These are phyloP conservation scores for Panus rudis DNA, from an alignment of 768 basidiomycete species.

Conservation along the genomic window DNA sequence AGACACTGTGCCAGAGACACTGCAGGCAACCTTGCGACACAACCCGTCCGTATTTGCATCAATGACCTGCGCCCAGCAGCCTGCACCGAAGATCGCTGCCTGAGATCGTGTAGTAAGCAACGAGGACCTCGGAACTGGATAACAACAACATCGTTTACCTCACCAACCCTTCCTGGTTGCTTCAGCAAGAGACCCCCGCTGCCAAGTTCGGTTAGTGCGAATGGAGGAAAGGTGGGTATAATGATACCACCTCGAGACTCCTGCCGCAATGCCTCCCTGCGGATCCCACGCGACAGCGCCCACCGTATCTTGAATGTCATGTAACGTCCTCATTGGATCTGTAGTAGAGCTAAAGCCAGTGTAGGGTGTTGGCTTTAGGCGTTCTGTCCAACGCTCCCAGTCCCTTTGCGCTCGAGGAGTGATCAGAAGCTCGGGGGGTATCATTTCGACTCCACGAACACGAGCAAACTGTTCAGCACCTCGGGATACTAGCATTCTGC, in stretches of 20 bases:
- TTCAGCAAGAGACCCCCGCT: constrained; percentile 82
- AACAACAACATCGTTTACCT: constrained; percentile 34
- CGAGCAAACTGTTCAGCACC: constrained; percentile 57
- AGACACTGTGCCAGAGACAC: constrained; percentile 50
- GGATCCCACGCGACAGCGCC: constrained; percentile 61
- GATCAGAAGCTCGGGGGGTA: constrained; percentile 41
- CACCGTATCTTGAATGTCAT: constrained; percentile 68
- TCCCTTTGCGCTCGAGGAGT: constrained; percentile 39
- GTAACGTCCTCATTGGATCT: constrained; percentile 9
- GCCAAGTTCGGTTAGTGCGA: too few relatives aligned
- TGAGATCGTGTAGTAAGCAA: constrained; percentile 15
- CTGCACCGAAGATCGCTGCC: constrained; percentile 69
- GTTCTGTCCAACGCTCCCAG: constrained; percentile 57
- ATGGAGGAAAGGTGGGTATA: too few relatives aligned
- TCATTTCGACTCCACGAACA: constrained; percentile 22
- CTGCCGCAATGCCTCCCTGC: constrained; percentile 47
- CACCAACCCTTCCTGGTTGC: constrained; percentile 64
- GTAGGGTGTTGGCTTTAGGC: constrained; percentile 25
- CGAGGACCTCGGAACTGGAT: background rate
- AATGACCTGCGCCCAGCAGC: constrained; percentile 54
- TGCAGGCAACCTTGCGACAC: constrained; percentile 51
- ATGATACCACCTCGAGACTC: constrained; percentile 57
- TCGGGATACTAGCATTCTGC: constrained; percentile 51
- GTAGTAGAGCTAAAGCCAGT: background rate
- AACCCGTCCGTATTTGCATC: background rate